phyloP scores from a whole-genome alignment of 495 filamentous ascomycete species.

The Penicillium atrosanguineum region DNA sequence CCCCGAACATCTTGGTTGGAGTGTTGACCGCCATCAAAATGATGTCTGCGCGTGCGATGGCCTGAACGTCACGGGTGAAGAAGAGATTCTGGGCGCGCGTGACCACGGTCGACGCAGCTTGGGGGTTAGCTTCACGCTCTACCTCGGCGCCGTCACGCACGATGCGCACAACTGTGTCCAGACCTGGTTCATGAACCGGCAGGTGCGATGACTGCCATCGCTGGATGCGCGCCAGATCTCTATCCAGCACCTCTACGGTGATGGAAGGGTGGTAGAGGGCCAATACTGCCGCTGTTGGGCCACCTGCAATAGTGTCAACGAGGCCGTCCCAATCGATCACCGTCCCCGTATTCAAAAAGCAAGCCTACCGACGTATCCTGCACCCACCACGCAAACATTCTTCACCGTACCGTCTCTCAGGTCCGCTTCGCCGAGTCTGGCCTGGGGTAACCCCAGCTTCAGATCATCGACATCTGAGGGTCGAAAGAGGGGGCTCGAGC shows the following conservation, averaged over 20 bases:
- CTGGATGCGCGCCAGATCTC: slow-evolving; percentile 60
- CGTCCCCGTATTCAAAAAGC: neutral
- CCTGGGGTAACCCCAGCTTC: slow-evolving; percentile 19
- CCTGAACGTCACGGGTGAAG: slow-evolving; percentile 65
- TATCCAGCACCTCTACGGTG: slow-evolving; percentile 68
- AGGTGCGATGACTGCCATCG: slow-evolving; percentile 72
- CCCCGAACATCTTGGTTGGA: slow-evolving; percentile 69
- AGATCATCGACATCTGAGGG: slow-evolving; percentile 29
- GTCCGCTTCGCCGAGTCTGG: slow-evolving; percentile 9
- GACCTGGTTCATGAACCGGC: slow-evolving; percentile 75
- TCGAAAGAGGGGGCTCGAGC: slow-evolving; percentile 47
- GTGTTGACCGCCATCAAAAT: slow-evolving; percentile 81
- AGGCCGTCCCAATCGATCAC: neutral
- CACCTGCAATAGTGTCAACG: slow-evolving; percentile 46
- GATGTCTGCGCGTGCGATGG: slow-evolving; percentile 67
- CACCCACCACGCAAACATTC: slow-evolving; percentile 63
- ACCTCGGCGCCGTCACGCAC: slow-evolving; percentile 55
- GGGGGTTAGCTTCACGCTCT: neutral
- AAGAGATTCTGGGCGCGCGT: slow-evolving; percentile 57
- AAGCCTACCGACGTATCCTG: slow-evolving; percentile 60
- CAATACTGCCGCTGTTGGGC: slow-evolving; percentile 72
- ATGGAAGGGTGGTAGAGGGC: slow-evolving; percentile 69
- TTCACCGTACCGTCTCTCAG: slow-evolving; percentile 31
- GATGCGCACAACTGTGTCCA: slow-evolving; percentile 63
- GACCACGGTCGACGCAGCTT: neutral